A percentile compares a stretch with the other conserved stretches of the same genome.
Evolutionary conservation across 352 stramenopile genomes (phyloP).

Genomic region (Globisporangium spinosum): DNA sequence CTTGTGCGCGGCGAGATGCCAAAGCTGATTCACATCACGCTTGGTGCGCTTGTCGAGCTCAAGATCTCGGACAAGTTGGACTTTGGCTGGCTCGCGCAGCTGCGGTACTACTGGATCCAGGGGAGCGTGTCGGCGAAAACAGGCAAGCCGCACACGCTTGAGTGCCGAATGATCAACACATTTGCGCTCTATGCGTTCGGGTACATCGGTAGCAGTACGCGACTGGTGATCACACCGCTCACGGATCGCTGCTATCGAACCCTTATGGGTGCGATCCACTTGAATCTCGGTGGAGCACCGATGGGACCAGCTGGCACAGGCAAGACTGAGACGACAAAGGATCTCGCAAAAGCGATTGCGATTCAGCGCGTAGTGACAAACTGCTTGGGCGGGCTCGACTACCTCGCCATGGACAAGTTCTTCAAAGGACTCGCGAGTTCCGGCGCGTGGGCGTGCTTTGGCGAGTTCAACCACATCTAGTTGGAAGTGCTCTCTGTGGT

Average conservation of each 20-base stretch:
- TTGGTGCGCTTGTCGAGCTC: conserved; percentile 84
- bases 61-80: conserved; percentile 77
- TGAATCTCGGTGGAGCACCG: conserved; percentile 89
- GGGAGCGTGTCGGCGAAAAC: conserved; percentile 80
- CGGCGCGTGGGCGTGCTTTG: conserved; percentile 91
- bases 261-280: conserved; percentile 87
- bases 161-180: conserved; percentile 93
- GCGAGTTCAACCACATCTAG: conserved; percentile 93
- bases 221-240: conserved; percentile 91
- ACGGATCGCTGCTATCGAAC: conserved; percentile 92
- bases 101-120: conserved; percentile 91
- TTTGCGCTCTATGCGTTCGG: conserved; percentile 90
- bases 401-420: conserved; percentile 93
- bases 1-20: conserved; percentile 90
- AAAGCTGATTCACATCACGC: conserved; percentile 90
- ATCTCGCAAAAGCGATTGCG: conserved; percentile 89
- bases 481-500: conserved; percentile 92
- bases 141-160: conserved; percentile 82
- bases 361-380: conserved; percentile 94
- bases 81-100: conserved; percentile 93
- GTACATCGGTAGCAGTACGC: conserved; percentile 91
- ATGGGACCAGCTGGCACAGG: conserved; percentile 89
- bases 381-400: conserved; percentile 88
- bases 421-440: conserved; percentile 91
- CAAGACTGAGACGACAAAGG: conserved; percentile 93